Conservation (phyloP, 805 yeast species). For the Candida glaebosa region DNA sequence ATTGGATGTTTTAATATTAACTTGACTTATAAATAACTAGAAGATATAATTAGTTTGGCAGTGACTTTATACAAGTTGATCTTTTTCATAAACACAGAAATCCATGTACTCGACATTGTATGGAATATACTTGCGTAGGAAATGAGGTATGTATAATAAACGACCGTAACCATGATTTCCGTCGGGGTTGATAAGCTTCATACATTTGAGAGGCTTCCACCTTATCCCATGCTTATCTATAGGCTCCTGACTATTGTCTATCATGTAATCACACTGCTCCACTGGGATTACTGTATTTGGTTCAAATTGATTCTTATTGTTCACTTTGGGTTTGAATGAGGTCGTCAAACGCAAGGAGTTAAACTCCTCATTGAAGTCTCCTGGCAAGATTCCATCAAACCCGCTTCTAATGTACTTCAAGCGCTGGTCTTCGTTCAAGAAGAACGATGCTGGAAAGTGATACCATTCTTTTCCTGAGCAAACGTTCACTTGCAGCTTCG, state of each 20-base stretch:
- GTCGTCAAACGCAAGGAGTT: slow-evolving; percentile 25
- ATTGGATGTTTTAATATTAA: no score
- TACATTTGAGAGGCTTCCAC: slow-evolving; percentile 52
- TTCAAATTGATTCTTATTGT: slow-evolving; percentile 68
- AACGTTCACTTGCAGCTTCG: slow-evolving; percentile 38
- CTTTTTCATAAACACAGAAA: slow-evolving; percentile 43
- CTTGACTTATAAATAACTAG: no score
- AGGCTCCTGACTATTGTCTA: slow-evolving; percentile 52
- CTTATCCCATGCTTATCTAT: slow-evolving; percentile 11
- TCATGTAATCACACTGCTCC: slow-evolving; percentile 59
- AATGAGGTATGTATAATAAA: slow-evolving; percentile 48
- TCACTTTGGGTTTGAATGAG: slow-evolving; percentile 63
- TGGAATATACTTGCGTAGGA: slow-evolving; percentile 20
- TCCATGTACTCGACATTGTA: slow-evolving; percentile 44
- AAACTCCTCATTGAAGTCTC: slow-evolving; percentile 65
- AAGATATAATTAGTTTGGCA: no score
- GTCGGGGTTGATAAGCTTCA: slow-evolving; percentile 50
- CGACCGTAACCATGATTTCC: slow-evolving; percentile 50
- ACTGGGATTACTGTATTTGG: slow-evolving; percentile 49
- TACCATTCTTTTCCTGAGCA: slow-evolving; percentile 98
- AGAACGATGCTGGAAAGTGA: slow-evolving; percentile 84
- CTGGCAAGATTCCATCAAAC: slow-evolving; percentile 85
- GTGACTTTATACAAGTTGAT: slow-evolving; percentile 1
- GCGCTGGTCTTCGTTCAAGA: slow-evolving; percentile 62
- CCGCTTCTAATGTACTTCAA: slow-evolving; percentile 70